These are phyloP conservation scores for Gastrolobium bilobum DNA, from an alignment of 306 rosid genomes.

Conservation along the genomic window DNA sequence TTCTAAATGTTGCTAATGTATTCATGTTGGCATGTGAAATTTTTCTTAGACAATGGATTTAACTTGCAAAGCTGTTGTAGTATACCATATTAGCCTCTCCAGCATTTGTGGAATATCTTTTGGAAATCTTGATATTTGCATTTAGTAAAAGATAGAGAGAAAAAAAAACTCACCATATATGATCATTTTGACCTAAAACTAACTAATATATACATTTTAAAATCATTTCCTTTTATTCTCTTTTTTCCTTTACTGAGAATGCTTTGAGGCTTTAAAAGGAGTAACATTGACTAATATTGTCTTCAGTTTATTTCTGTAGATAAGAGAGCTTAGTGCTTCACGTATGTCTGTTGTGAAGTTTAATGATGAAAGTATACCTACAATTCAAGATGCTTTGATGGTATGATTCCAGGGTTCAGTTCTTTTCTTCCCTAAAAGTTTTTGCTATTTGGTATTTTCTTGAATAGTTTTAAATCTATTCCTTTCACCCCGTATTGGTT, in stretches of 20 bases:
- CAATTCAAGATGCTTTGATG: constrained; percentile 82
- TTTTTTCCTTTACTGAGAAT: background rate
- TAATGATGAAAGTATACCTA: constrained; percentile 64
- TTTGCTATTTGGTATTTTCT: background rate
- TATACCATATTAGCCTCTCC: constrained; percentile 1
- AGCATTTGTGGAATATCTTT: constrained; percentile 6
- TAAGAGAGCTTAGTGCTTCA: constrained; percentile 65
- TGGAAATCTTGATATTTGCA: constrained; percentile 28
- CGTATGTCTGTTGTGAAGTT: constrained; percentile 55
- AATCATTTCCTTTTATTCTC: background rate
- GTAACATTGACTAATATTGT: constrained; percentile 52
- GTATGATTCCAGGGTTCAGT: constrained; percentile 50
- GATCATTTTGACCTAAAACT: constrained; percentile 22
- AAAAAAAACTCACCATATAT: background rate
- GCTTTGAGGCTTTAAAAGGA: constrained; percentile 16
- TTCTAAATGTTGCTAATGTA: background rate
- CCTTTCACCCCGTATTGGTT: background rate
- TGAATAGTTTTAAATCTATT: constrained; percentile 20
- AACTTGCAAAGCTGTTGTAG: background rate
- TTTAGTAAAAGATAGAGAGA: background rate
- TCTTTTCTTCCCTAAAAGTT: constrained; percentile 3
- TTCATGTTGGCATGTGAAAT: constrained; percentile 11
- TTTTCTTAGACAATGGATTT: constrained; percentile 15
- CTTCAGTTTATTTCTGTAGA: constrained; percentile 66
- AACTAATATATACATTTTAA: constrained; percentile 15